Evolutionary conservation across 163 green algal species (phyloP), one percentile per base, ranked within the genome.

Genomic region (Chlamydomonas reinhardtii): DNA sequence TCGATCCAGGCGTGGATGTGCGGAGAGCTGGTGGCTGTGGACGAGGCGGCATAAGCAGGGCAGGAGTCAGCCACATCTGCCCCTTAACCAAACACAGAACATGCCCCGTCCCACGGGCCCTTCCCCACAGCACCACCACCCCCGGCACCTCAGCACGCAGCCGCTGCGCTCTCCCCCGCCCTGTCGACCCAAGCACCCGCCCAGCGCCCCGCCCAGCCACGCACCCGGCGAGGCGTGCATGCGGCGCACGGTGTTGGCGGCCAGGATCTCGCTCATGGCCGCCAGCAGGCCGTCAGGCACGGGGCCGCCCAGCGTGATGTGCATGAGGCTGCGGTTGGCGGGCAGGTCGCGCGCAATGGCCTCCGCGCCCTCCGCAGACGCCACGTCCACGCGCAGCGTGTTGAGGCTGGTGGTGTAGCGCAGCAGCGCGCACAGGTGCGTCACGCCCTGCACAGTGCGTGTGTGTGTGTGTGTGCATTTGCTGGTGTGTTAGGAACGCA

Each of bases 1-100:
- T 92, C 89, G 9, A 92, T 92, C 89, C 89, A 92, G 22, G 89
- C 89, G 73, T 92, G 89, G 43, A 92, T 92, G 85, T 91, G 89
- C 12, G 89, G 89, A 8, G 85, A 91, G 37, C n/a, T 73, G 25
- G 71, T 37, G 35, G 59, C 81, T 87, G 71, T 25, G 35, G 39
- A 24, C 4, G 9, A 11, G 37, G 27, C 14, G 11, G 48, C 43
- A 54, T n/a, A n/a, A n/a, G n/a, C n/a, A n/a, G n/a, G n/a, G n/a
- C n/a, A n/a, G n/a, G n/a, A n/a, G n/a, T n/a, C n/a, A n/a, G n/a
- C n/a, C n/a, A n/a, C n/a, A n/a, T n/a, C n/a, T n/a, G n/a, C n/a
- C n/a, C n/a, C n/a, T n/a, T n/a, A n/a, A n/a, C n/a, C n/a, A n/a
- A n/a, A n/a, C n/a, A n/a, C n/a, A n/a, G n/a, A n/a, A n/a, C n/a